phyloP scores from a whole-genome alignment of 1,284 basidiomycete genomes.

The Cystobasidium sp. region DNA sequence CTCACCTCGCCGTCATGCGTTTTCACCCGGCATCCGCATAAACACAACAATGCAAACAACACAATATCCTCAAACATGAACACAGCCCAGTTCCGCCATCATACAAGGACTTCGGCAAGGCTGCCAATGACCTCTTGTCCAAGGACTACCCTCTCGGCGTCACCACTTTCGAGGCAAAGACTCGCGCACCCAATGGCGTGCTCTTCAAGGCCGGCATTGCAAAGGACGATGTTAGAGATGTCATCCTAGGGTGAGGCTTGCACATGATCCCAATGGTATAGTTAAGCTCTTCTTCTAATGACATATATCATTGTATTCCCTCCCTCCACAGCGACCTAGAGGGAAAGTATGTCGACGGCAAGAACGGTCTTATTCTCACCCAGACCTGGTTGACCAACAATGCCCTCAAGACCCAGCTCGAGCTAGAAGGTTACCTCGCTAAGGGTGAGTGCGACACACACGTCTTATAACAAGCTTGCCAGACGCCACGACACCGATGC shows the following conservation, averaged over 20 bases:
- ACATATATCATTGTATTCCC: neutral
- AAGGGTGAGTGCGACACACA: slow-evolving; percentile 63
- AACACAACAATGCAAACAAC: neutral
- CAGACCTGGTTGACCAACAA: slow-evolving; percentile 92
- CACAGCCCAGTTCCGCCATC: slow-evolving; percentile 43
- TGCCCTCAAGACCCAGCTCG: slow-evolving; percentile 82
- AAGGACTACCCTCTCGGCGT: slow-evolving; percentile 91
- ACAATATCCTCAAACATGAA: neutral
- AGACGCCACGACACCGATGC: too few species aligned
- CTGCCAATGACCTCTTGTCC: slow-evolving; percentile 62
- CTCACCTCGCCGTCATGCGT: slow-evolving; percentile 17
- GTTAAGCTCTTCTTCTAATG: neutral
- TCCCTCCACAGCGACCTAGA: slow-evolving; percentile 69
- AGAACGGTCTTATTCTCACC: slow-evolving; percentile 87
- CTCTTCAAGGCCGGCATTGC: slow-evolving; percentile 65
- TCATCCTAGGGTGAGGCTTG: slow-evolving; percentile 73
- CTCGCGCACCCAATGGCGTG: slow-evolving; percentile 73
- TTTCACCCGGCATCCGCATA: slow-evolving; percentile 3
- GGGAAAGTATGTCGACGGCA: slow-evolving; percentile 81
- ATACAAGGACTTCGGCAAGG: slow-evolving; percentile 44
- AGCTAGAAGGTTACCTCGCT: slow-evolving; percentile 97
- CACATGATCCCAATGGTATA: too few species aligned
- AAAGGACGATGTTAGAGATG: slow-evolving; percentile 72
- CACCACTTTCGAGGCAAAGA: slow-evolving; percentile 68
- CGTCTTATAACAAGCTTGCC: neutral